Percentiles rank a stretch among this genome's conserved stretches.
These are phyloP conservation scores for Ustilago hordei DNA, from an alignment of 1,284 basidiomycete genomes.

Conservation along the genomic window DNA sequence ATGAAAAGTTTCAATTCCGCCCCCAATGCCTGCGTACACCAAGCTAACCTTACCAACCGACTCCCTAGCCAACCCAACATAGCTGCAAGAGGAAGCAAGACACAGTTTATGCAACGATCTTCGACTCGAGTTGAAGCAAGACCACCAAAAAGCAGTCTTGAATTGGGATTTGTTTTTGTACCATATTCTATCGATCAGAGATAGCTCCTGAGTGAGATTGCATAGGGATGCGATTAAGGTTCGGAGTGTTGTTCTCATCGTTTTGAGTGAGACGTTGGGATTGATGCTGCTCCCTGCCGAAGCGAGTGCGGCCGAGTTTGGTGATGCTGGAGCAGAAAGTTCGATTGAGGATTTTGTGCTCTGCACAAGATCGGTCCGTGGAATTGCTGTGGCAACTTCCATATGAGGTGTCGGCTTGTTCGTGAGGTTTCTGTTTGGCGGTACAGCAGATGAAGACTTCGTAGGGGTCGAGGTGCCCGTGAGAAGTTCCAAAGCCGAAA, in stretches of 20 bases:
- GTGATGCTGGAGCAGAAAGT: neutral
- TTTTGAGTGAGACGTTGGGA: slow-evolving; percentile 6
- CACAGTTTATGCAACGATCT: neutral
- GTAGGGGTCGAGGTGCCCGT: neutral
- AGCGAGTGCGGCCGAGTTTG: neutral
- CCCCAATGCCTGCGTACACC: slow-evolving; percentile 15
- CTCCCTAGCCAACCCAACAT: neutral
- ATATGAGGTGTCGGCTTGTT: neutral
- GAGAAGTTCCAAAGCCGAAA: slow-evolving; percentile 11
- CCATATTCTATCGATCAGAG: slow-evolving; percentile 27
- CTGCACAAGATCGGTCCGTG: too few species aligned
- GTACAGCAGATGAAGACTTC: neutral
- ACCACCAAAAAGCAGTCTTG: slow-evolving; percentile 27
- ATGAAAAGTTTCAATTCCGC: neutral
- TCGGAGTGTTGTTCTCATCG: slow-evolving; percentile 1
- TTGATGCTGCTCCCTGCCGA: neutral
- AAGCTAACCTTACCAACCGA: neutral
- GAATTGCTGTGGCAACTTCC: too few species aligned
- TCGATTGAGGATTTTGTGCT: too few species aligned
- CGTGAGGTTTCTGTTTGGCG: neutral
- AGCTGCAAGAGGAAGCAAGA: neutral
- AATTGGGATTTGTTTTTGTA: slow-evolving; percentile 49
- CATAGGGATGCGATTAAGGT: neutral
- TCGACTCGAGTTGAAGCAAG: slow-evolving; percentile 9
- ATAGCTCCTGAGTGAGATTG: neutral